Base-by-base conservation (phyloP, 257 asterid species). In the Nicotiana obtusifolia region DNA sequence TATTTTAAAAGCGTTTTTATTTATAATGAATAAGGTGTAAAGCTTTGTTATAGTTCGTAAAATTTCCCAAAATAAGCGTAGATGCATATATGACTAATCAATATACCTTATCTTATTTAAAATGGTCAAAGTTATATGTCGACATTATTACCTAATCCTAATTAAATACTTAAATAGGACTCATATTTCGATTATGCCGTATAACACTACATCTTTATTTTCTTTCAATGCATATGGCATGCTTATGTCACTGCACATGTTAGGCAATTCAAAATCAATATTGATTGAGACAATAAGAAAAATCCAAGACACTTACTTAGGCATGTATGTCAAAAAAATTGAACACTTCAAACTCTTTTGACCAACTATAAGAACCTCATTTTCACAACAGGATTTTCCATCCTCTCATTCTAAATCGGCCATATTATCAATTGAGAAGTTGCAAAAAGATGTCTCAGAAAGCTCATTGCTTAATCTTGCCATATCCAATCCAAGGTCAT, bases 401-500 rank as follows among this genome's bases (percentile, higher is more conserved):
- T 35, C 41, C 9, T 17, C 61, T 17, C 20, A 54, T 15, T 54
- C 22, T 54, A 54, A 17, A 1, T 53, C 5, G 41, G 41, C 41
- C 22, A 16, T 54, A 14, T 0, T 7, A 52, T 30, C 22, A 65
- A 66, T 33, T 31, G 53, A 8, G 53, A 67, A 17, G 28, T 67
- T 67, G 54, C 30, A 67, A 69, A 5, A 37, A 7, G 13, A 35
- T 47, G 53, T 11, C 53, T 10, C 33, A 57, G 49, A 64, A 30
- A 77, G 82, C 76, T 53, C 92, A 88, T 65, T 84, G 83, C n/a
- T 61, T 88, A 49, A 13, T 88, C 41, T 9, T 88, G 4, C 89
- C 93, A n/a, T 56, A 53, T 82, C 91, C 86, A 13, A 3, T 7
- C 60, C 90, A 87, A 64, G 92, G 91, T 71, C 93, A 90, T 80